Evolutionary conservation across 768 basidiomycete genomes (phyloP), one percentile per base, ranked within the genome.

Genomic region (Kwoniella botswanensis): DNA sequence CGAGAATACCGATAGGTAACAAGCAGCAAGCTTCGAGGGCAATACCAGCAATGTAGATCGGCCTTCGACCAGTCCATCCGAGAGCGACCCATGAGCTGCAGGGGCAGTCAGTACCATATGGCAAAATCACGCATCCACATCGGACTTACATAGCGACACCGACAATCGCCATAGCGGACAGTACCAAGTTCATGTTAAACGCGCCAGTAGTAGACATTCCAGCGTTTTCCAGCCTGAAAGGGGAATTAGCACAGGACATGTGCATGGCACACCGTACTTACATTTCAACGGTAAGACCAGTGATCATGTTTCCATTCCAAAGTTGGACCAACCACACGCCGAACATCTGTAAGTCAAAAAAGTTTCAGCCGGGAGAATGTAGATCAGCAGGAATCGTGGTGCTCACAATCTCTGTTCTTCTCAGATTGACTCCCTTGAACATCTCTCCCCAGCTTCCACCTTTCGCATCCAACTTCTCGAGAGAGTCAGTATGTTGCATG

Each of bases 351-450:
- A 35, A 35, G 35, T 35, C 26, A 26, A 35, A 35, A 35, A 4
- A 9, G 35, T 35, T 1, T 35, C 35, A 35, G 35, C 35, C 35
- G 4, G 35, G 35, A 35, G 35, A 35, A 9, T 35, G 35, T 9
- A 9, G 35, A 6, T 35, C 5, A 35, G 35, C 35, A 35, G 35
- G 35, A 35, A 35, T 35, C n/a, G 7, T 44, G 9, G 11, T 43
- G n/a, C 70, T 68, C 24, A 74, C 75, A 50, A 80, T 80, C 61
- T 78, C 77, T 18, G 83, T 80, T 56, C 79, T 70, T 71, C 79
- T 65, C 24, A 66, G 54, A 65, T 78, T 74, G 53, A 64, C 58
- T 21, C 77, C 76, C 58, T 68, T 72, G 73, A 80, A 78, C 59
- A 73, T 69, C 15, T 80, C 72, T 6, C 26, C 54, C 61, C 68